phyloP scores from a whole-genome alignment of 2,329 filamentous ascomycete species.

The Sphaerulina musiva region DNA sequence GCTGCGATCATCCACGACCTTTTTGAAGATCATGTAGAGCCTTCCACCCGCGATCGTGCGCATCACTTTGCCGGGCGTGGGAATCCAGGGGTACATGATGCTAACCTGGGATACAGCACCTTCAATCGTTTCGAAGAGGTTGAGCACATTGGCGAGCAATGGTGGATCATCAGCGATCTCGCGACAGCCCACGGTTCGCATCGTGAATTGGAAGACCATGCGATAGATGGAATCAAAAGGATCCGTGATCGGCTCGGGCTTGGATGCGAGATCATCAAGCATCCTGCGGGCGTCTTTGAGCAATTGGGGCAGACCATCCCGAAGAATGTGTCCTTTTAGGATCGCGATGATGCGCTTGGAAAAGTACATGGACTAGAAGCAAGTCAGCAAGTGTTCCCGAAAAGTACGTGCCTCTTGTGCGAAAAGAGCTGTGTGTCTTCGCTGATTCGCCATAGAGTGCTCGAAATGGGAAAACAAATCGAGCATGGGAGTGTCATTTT shows the following conservation, averaged over 20 bases:
- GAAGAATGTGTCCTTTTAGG: slow-evolving; percentile 26
- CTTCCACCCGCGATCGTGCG: slow-evolving; percentile 43
- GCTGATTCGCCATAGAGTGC: too few relatives aligned
- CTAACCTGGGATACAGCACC: slow-evolving; percentile 38
- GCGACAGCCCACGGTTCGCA: slow-evolving; percentile 49
- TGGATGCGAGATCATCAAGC: slow-evolving; percentile 36
- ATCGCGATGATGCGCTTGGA: slow-evolving; percentile 23
- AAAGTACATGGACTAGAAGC: slow-evolving; percentile 20
- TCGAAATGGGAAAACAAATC: too few relatives aligned
- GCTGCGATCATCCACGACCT: slow-evolving; percentile 44
- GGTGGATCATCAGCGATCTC: slow-evolving; percentile 48
- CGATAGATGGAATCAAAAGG: slow-evolving; percentile 51
- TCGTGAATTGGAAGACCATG: slow-evolving; percentile 52
- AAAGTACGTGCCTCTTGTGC: too few relatives aligned
- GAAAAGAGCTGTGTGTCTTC: too few relatives aligned
- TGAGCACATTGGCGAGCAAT: slow-evolving; percentile 40
- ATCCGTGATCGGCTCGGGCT: slow-evolving; percentile 39
- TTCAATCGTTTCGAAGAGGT: slow-evolving; percentile 46
- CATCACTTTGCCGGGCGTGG: slow-evolving; percentile 40
- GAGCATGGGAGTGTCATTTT: too few relatives aligned
- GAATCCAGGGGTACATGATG: slow-evolving; percentile 51
- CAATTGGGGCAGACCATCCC: slow-evolving; percentile 37
- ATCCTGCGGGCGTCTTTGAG: slow-evolving; percentile 39
- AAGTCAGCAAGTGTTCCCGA: too few relatives aligned
- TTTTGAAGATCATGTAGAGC: slow-evolving; percentile 46